Percentiles rank a stretch among this genome's conserved stretches.
Conservation (phyloP, 2,329 filamentous ascomycete species). For the Teratosphaeria nubilosa region DNA sequence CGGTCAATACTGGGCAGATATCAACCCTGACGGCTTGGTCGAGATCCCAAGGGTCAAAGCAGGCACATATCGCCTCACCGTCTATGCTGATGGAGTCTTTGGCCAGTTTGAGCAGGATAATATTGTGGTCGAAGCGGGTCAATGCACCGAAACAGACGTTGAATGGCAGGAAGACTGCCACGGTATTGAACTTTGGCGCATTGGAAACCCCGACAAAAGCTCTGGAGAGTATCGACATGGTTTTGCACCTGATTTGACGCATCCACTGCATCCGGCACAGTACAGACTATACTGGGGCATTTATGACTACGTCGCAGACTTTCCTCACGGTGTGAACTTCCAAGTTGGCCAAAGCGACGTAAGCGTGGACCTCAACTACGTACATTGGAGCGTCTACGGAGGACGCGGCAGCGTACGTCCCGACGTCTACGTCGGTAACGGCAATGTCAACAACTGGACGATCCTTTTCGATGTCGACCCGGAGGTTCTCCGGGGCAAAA, state of each 20-base stretch:
- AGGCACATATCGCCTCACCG: conserved; percentile 51
- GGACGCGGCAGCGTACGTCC: conserved; percentile 42
- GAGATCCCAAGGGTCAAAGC: conserved; percentile 45
- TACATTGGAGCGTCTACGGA: conserved; percentile 57
- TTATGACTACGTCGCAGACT: conserved; percentile 51
- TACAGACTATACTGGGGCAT: conserved; percentile 52
- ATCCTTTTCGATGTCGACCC: conserved; percentile 42
- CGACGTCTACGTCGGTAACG: conserved; percentile 33
- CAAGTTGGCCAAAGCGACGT: conserved; percentile 44
- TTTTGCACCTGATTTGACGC: conserved; percentile 37
- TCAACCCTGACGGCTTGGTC: conserved; percentile 24
- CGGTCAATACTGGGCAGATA: conserved; percentile 53
- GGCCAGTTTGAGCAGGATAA: conserved; percentile 49
- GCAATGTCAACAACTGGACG: conserved; percentile 50
- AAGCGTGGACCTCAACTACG: conserved; percentile 48
- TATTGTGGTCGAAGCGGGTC: conserved; percentile 34
- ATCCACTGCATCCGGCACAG: conserved; percentile 45
- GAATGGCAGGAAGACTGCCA: conserved; percentile 46
- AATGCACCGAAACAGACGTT: conserved; percentile 30
- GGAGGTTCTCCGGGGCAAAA: conserved; percentile 32
- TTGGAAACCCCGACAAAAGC: conserved; percentile 53
- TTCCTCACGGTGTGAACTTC: conserved; percentile 49
- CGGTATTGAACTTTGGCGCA: conserved; percentile 51
- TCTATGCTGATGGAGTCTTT: conserved; percentile 54
- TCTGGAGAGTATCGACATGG: conserved; percentile 53